phyloP scores from a whole-genome alignment of 1,284 basidiomycete species.

The Ceratobasidium sp. region DNA sequence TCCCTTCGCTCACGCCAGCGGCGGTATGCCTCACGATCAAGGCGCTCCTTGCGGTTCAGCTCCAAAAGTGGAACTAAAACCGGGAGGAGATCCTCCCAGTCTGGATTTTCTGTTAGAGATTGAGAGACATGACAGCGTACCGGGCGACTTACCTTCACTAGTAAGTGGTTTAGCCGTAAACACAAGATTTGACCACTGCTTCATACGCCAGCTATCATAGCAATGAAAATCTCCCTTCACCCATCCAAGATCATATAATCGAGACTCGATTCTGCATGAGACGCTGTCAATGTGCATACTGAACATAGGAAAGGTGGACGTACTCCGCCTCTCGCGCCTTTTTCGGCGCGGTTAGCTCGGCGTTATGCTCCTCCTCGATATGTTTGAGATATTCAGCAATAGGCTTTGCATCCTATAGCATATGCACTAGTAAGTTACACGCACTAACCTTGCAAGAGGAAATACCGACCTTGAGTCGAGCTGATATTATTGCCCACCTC shows the following conservation, averaged over 20 bases:
- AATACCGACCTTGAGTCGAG: background rate
- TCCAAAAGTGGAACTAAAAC: background rate
- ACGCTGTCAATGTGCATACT: background rate
- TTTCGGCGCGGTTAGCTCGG: background rate
- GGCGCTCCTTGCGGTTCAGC: background rate
- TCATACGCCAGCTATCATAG: background rate
- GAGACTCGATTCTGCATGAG: slow-evolving; percentile 10
- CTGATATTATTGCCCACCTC: background rate
- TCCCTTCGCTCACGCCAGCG: background rate
- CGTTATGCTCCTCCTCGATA: slow-evolving; percentile 9
- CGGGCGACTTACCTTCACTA: background rate
- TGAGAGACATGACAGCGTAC: background rate
- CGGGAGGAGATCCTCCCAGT: background rate
- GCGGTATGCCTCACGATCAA: background rate
- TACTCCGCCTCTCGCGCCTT: slow-evolving; percentile 6
- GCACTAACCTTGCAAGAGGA: background rate
- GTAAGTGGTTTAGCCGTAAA: slow-evolving; percentile 6
- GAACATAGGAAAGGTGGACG: background rate
- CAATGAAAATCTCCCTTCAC: slow-evolving; percentile 1
- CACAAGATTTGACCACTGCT: slow-evolving; percentile 16
- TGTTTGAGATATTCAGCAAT: background rate
- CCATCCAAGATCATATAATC: slow-evolving; percentile 25
- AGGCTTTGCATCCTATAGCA: background rate
- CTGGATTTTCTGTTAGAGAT: background rate
- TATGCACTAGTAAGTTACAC: background rate